Conservation (phyloP, 495 filamentous ascomycete genomes). For the Stereocaulon alpinum region DNA sequence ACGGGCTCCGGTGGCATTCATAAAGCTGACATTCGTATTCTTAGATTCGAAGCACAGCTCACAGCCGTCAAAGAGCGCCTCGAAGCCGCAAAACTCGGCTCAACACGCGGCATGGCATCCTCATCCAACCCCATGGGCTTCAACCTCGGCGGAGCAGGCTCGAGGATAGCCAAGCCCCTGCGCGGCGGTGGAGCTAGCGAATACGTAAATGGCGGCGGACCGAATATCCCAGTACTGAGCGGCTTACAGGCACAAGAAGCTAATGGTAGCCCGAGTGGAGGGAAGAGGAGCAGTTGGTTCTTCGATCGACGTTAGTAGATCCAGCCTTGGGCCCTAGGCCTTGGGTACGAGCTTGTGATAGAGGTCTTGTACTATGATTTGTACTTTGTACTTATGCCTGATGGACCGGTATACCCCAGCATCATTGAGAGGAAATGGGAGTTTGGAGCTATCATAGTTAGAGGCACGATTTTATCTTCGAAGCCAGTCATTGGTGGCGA, state of each 20-base stretch:
- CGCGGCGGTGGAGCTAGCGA: slow-evolving; percentile 65
- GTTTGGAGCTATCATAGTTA: not conserved
- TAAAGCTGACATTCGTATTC: not conserved
- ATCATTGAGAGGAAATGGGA: slow-evolving; percentile 7
- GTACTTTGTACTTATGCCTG: slow-evolving; percentile 1
- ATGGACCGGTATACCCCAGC: slow-evolving; percentile 7
- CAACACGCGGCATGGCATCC: slow-evolving; percentile 63
- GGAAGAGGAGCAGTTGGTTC: slow-evolving; percentile 26
- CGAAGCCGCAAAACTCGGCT: slow-evolving; percentile 82
- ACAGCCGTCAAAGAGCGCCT: slow-evolving; percentile 95
- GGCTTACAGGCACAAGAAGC: slow-evolving; percentile 38
- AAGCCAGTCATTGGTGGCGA: no score
- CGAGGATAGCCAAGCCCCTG: slow-evolving; percentile 92
- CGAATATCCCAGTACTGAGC: slow-evolving; percentile 19
- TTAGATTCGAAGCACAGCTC: slow-evolving; percentile 92
- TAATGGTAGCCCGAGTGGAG: slow-evolving; percentile 11
- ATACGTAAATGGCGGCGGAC: slow-evolving; percentile 28
- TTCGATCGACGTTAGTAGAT: slow-evolving; percentile 30
- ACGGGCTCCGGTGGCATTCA: not conserved
- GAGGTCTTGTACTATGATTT: slow-evolving; percentile 7
- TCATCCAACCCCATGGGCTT: slow-evolving; percentile 53
- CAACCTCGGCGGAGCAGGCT: slow-evolving; percentile 61
- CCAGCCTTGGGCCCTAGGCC: not conserved
- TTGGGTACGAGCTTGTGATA: slow-evolving; percentile 4
- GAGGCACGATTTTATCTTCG: no score